Percentiles rank a stretch among this genome's conserved stretches.
Conservation (phyloP, 306 rosid genomes). For the Prunus davidiana region DNA sequence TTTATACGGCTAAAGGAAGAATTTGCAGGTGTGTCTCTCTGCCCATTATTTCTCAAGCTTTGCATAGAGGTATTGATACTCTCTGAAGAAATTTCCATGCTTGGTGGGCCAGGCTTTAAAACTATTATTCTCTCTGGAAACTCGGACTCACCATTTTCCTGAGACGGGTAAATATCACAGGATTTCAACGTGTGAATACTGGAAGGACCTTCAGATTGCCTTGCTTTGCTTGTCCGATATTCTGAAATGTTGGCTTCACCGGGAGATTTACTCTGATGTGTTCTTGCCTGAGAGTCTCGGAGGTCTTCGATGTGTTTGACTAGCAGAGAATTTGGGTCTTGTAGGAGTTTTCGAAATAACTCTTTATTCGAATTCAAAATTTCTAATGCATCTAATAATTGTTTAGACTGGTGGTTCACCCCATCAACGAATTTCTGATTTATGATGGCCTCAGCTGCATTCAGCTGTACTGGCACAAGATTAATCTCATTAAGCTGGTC, state of each 20-base stretch:
- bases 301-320: constrained; percentile 56
- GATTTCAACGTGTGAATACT: constrained; percentile 8
- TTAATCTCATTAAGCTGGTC: constrained; percentile 28
- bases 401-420: constrained; percentile 46
- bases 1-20: constrained; percentile 43
- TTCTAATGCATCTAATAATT: constrained; percentile 61
- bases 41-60: constrained; percentile 24
- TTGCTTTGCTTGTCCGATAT: constrained; percentile 22
- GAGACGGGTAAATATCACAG: constrained; percentile 23
- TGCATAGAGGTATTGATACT: constrained; percentile 21
- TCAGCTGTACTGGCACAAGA: constrained; percentile 25
- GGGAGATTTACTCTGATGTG: constrained; percentile 24
- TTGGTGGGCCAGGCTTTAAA: constrained; percentile 39
- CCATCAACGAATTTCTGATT: constrained; percentile 44
- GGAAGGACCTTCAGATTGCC: constrained; percentile 31
- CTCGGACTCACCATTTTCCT: constrained; percentile 22
- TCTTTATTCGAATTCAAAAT: constrained; percentile 71
- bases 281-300: constrained; percentile 38
- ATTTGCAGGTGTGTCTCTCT: constrained; percentile 26
- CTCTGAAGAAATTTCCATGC: constrained; percentile 24
- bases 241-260: constrained; percentile 23
- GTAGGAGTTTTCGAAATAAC: constrained; percentile 57
- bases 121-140: constrained; percentile 43
- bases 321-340: constrained; percentile 68
- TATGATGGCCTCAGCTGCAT: constrained; percentile 42